Evolutionary conservation across 2,329 filamentous ascomycete species (phyloP).

Genomic region (Microdochium nivale): DNA sequence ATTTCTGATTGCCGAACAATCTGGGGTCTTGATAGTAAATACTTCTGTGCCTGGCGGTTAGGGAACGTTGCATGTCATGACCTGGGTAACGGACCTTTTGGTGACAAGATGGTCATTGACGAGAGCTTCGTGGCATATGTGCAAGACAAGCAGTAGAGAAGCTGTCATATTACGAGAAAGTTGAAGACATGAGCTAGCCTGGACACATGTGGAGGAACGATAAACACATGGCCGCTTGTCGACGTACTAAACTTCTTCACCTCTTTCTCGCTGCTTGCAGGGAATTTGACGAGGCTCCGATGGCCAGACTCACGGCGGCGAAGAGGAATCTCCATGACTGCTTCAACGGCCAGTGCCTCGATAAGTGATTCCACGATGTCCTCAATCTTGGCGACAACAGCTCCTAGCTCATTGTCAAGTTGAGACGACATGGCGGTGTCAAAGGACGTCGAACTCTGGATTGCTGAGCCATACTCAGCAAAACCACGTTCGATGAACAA

Average conservation of each 20-base stretch:
- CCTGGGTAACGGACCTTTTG: constrained; percentile 41
- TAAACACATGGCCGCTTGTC: neutral
- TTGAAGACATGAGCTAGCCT: neutral
- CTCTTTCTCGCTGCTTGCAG: constrained; percentile 6
- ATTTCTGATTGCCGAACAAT: constrained; percentile 59
- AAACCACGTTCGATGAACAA: no score
- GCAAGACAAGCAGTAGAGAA: constrained; percentile 47
- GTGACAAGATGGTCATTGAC: constrained; percentile 45
- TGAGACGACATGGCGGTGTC: neutral
- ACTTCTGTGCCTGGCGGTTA: constrained; percentile 43
- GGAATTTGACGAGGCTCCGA: constrained; percentile 13
- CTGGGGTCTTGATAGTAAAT: constrained; percentile 72
- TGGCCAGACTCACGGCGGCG: constrained; percentile 21
- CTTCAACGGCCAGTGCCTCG: constrained; percentile 35
- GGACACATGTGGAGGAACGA: constrained; percentile 2
- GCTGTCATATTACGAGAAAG: constrained; percentile 26
- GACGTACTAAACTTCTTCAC: constrained; percentile 20
- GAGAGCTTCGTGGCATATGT: constrained; percentile 51
- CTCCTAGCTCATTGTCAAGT: neutral
- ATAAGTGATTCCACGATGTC: constrained; percentile 41
- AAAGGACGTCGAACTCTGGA: no score
- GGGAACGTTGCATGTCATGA: neutral
- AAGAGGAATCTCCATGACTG: constrained; percentile 39
- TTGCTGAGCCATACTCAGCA: no score
- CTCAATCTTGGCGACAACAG: constrained; percentile 44